A percentile compares a stretch with the other conserved stretches of the same genome.
Conservation (phyloP, 257 asterid species). For the Fraxinus pennsylvanica region DNA sequence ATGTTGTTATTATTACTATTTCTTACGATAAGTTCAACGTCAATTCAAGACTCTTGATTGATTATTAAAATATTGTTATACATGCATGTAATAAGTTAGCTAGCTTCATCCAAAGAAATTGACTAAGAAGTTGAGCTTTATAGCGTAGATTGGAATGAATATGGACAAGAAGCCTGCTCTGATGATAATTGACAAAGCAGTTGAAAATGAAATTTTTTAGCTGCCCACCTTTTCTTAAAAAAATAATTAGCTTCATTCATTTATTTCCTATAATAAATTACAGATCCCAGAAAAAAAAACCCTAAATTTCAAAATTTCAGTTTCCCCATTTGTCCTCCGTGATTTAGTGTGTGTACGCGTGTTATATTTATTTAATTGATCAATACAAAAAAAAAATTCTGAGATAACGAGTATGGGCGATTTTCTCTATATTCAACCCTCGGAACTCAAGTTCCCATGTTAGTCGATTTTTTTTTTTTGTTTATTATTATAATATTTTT, state of each 20-base stretch:
- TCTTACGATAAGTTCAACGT: too few species aligned
- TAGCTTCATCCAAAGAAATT: not conserved
- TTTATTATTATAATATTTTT: not conserved
- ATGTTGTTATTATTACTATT: too few species aligned
- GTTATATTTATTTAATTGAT: constrained; percentile 5
- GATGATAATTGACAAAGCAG: not conserved
- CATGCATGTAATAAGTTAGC: too few species aligned
- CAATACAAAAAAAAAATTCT: not conserved
- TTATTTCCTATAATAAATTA: not conserved
- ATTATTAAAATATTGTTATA: too few species aligned
- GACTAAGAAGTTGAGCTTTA: not conserved
- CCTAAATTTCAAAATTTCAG: not conserved
- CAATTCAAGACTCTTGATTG: too few species aligned
- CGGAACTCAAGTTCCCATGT: constrained; percentile 81
- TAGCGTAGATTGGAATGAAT: too few species aligned
- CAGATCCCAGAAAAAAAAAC: constrained; percentile 14
- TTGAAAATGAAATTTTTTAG: too few species aligned
- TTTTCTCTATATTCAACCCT: constrained; percentile 65
- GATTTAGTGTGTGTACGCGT: constrained; percentile 4
- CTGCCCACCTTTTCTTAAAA: too few species aligned
- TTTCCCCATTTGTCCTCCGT: constrained; percentile 10
- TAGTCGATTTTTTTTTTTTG: constrained; percentile 26
- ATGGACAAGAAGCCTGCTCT: not conserved
- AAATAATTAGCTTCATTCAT: too few species aligned
- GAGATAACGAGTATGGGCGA: constrained; percentile 61